A percentile compares a stretch with the other conserved stretches of the same genome.
These are phyloP conservation scores for Dujonia santamariae DNA, from an alignment of 1,139 yeast species.

Conservation along the genomic window DNA sequence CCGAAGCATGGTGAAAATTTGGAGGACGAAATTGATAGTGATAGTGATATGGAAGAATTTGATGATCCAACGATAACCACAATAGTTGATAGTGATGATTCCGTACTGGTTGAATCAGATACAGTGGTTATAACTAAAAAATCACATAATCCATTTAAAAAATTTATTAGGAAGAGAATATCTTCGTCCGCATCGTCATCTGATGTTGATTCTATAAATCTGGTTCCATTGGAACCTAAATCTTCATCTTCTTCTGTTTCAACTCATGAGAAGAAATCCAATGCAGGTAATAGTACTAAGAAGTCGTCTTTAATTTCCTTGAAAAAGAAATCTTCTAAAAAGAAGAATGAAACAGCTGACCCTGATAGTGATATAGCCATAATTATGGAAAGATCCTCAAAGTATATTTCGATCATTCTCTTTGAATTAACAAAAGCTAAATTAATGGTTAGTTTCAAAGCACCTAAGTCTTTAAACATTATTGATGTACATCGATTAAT, in stretches of 20 bases:
- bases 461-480: constrained; percentile 62
- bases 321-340: not conserved
- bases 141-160: constrained; percentile 16
- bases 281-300: not conserved
- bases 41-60: constrained; percentile 2
- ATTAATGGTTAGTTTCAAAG: constrained; percentile 71
- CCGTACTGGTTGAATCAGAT: not conserved
- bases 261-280: not conserved
- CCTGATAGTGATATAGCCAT: constrained; percentile 42
- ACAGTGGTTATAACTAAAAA: no score
- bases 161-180: constrained; percentile 10
- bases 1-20: constrained; percentile 33
- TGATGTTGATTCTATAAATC: constrained; percentile 3
- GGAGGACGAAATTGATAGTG: constrained; percentile 9
- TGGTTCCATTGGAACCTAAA: constrained; percentile 1
- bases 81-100: no score
- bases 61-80: no score
- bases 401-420: constrained; percentile 60
- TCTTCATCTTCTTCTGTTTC: constrained; percentile 8
- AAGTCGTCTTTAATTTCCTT: no score
- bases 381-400: constrained; percentile 66
- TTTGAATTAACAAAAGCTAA: constrained; percentile 53
- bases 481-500: constrained; percentile 71
- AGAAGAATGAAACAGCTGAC: not conserved
- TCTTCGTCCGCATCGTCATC: constrained; percentile 4